phyloP scores from a whole-genome alignment of 352 stramenopile species.

The Saprolegnia diclina region DNA sequence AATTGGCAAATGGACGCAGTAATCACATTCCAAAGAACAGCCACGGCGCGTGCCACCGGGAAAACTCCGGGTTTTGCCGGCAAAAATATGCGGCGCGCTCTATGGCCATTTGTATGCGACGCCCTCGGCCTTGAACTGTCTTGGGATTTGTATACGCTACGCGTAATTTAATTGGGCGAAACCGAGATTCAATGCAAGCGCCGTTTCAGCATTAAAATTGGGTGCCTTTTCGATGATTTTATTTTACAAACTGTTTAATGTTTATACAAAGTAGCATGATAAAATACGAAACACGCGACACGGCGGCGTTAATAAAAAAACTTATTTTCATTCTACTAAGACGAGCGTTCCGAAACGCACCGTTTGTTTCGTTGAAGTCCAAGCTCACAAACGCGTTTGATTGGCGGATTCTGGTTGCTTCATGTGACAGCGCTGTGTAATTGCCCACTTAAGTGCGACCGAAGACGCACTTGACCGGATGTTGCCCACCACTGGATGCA shows the following conservation, averaged over 20 bases:
- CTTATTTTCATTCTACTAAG: background rate
- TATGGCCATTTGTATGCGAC: background rate
- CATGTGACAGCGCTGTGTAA: conserved; percentile 16
- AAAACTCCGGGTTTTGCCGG: conserved; percentile 10
- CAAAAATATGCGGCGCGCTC: background rate
- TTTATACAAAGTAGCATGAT: background rate
- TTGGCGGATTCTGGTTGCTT: background rate
- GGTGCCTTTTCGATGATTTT: background rate
- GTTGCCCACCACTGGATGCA: conserved; percentile 1
- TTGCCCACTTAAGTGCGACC: background rate
- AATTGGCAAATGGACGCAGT: conserved; percentile 12
- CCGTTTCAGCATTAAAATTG: background rate
- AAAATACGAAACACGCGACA: background rate
- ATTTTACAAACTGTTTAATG: background rate
- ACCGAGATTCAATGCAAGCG: background rate
- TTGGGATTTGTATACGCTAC: background rate
- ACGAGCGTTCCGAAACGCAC: conserved; percentile 13
- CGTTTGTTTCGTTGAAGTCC: conserved; percentile 12
- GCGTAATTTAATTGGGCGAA: background rate
- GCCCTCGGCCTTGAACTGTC: background rate
- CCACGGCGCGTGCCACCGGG: background rate
- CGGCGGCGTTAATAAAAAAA: background rate
- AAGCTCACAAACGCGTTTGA: background rate
- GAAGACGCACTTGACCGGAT: background rate
- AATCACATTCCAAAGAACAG: conserved; percentile 14